Evolutionary conservation across 331 rosid genomes (phyloP), one percentile per base, ranked within the genome.

Genomic region (Quercus lobata): DNA sequence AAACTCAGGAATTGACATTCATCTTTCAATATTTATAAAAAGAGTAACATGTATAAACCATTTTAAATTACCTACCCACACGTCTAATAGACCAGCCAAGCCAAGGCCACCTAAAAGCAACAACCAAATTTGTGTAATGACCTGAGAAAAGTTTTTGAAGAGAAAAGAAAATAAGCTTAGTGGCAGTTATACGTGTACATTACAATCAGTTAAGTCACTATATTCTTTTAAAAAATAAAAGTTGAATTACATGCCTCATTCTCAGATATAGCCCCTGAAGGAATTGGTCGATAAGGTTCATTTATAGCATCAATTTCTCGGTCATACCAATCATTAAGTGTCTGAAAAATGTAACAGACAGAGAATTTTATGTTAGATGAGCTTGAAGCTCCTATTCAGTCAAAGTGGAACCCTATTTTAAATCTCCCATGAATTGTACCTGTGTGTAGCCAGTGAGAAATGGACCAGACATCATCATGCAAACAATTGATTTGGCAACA

Each of bases 381-480:
- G 34, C 62, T 61, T 25, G 62, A 80, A 63, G 65, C 60, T 80
- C 69, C 37, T 62, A 77, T 73, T 63, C 69, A 80, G 75, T 24
- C 54, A 55, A 12, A 12, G 60, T 22, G 63, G 22, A 14, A 58
- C 44, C 62, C 57, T 37, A 78, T 55, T 32, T 7, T 5, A 72
- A 24, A 63, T 58, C 58, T 7, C 41, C 9, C 19, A 69, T 76
- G n/a, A 46, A 66, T 21, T 18, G 46, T 80, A 90, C 99, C 90
- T 95, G 99, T 52, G 99, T 93, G 83, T 95, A 95, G 68, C 99
- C 99, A 17, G 98, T 91, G 73, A 95, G 89, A 83, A 87, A 95
- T 35, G 99, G 99, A 25, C 99, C 99, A 21, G 99, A 95, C 99
- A 95, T 93, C 76, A 90, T n/a, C 99, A 90, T 95, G 87, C 99